These are phyloP conservation scores for Tuber borchii DNA, from an alignment of 495 filamentous ascomycete species.

Conservation along the genomic window DNA sequence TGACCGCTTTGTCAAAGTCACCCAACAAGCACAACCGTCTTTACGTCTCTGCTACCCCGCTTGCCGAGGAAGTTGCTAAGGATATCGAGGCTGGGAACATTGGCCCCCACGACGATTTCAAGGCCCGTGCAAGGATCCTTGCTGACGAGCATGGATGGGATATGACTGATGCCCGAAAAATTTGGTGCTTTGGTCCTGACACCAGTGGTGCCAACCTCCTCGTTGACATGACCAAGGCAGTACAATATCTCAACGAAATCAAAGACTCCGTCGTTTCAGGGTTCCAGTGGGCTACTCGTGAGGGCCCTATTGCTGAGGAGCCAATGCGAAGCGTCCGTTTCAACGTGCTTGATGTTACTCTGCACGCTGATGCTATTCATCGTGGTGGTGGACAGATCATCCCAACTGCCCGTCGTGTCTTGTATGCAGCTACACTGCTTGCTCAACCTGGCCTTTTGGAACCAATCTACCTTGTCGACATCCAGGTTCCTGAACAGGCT, in stretches of 20 bases:
- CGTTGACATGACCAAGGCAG: constrained; percentile 99
- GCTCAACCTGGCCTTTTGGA: constrained; percentile 86
- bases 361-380: constrained; percentile 99
- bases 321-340: constrained; percentile 95
- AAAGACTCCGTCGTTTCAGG: constrained; percentile 99
- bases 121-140: constrained; percentile 91
- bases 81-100: constrained; percentile 92
- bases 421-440: constrained; percentile 86
- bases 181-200: constrained; percentile 99
- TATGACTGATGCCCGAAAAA: constrained; percentile 99
- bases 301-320: constrained; percentile 96
- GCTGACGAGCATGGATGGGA: constrained; percentile 98
- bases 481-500: constrained; percentile 94
- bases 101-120: constrained; percentile 95
- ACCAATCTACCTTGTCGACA: constrained; percentile 98
- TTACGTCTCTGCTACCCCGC: constrained; percentile 82
- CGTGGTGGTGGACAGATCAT: constrained; percentile 99
- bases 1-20: constrained; percentile 97
- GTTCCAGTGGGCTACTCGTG: constrained; percentile 99
- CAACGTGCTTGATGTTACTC: constrained; percentile 99
- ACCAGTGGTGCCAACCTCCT: constrained; percentile 96
- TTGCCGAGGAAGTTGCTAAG: constrained; percentile 81
- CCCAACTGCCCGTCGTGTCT: constrained; percentile 93
- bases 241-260: constrained; percentile 99
- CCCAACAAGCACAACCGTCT: constrained; percentile 99